These are phyloP conservation scores for Lachnellula cervina DNA, from an alignment of 2,329 filamentous ascomycete genomes.

Conservation along the genomic window DNA sequence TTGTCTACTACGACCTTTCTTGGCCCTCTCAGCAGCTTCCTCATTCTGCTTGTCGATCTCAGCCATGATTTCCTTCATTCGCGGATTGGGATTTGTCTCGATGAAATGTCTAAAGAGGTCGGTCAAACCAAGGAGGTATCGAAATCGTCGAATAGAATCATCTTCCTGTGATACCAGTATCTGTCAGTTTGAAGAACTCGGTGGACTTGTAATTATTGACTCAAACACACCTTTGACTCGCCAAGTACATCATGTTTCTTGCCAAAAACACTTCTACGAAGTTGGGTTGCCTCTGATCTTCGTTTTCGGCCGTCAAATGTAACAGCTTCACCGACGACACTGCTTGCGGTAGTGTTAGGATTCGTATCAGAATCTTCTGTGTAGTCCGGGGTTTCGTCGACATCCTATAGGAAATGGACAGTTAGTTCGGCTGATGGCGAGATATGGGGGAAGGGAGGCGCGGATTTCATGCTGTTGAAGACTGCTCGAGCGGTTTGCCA, in stretches of 20 bases:
- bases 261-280: slow-evolving; percentile 87
- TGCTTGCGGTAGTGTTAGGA: slow-evolving; percentile 71
- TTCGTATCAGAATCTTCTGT: slow-evolving; percentile 65
- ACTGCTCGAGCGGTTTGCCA: not conserved
- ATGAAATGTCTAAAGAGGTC: slow-evolving; percentile 99
- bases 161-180: slow-evolving; percentile 61
- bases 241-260: slow-evolving; percentile 91
- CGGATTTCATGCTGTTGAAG: not conserved
- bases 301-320: slow-evolving; percentile 73
- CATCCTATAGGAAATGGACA: slow-evolving; percentile 37
- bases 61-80: slow-evolving; percentile 86
- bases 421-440: not conserved
- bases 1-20: slow-evolving; percentile 72
- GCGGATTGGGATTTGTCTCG: slow-evolving; percentile 92
- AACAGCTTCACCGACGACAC: slow-evolving; percentile 69
- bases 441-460: not conserved
- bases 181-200: not conserved
- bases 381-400: slow-evolving; percentile 62
- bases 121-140: slow-evolving; percentile 89
- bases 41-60: slow-evolving; percentile 93
- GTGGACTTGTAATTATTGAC: not conserved
- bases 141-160: slow-evolving; percentile 89
- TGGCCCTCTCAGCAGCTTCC: slow-evolving; percentile 61
- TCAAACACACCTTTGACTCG: slow-evolving; percentile 72
- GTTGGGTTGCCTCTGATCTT: slow-evolving; percentile 79